Percentiles rank a stretch among this genome's conserved stretches.
Evolutionary conservation across 129 eudicot genomes (phyloP).

Genomic region (Escallonia herrerae): DNA sequence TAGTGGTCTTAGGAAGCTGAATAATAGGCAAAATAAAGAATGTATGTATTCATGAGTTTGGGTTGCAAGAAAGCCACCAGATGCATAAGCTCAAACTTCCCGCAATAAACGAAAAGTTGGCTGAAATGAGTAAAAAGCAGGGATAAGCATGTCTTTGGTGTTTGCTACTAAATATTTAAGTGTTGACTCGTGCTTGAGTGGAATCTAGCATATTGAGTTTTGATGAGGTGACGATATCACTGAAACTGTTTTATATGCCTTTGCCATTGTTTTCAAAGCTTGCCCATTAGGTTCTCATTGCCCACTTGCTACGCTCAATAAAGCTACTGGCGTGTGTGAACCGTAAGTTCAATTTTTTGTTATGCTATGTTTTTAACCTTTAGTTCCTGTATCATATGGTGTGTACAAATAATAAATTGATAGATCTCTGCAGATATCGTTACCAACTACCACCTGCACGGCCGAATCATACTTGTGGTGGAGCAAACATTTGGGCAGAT

Average conservation of each 20-base stretch:
- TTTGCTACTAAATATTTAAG: not conserved
- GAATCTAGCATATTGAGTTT: not conserved
- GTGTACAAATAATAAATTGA: constrained; percentile 9
- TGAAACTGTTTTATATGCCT: not conserved
- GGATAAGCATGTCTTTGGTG: not conserved
- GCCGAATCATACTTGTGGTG: constrained; percentile 91
- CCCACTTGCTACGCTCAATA: constrained; percentile 66
- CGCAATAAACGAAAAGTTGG: too few relatives aligned
- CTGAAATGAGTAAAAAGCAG: not conserved
- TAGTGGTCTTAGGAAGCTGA: too few relatives aligned
- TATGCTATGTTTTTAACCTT: not conserved
- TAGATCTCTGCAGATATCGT: constrained; percentile 46
- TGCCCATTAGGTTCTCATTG: constrained; percentile 96
- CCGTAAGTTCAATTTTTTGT: constrained; percentile 56
- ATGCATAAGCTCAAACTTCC: too few relatives aligned
- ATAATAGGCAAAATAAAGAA: too few relatives aligned
- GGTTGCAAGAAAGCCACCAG: too few relatives aligned
- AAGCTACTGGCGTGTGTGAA: constrained; percentile 53
- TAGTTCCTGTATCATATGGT: constrained; percentile 1
- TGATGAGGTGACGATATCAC: not conserved
- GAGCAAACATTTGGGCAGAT: constrained; percentile 91
- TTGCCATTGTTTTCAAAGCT: constrained; percentile 42
- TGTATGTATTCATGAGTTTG: too few relatives aligned
- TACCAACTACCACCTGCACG: constrained; percentile 73
- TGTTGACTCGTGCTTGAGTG: too few relatives aligned